These are phyloP conservation scores for Ophiostoma ulmi DNA, from an alignment of 2,329 filamentous ascomycete genomes.

Conservation along the genomic window DNA sequence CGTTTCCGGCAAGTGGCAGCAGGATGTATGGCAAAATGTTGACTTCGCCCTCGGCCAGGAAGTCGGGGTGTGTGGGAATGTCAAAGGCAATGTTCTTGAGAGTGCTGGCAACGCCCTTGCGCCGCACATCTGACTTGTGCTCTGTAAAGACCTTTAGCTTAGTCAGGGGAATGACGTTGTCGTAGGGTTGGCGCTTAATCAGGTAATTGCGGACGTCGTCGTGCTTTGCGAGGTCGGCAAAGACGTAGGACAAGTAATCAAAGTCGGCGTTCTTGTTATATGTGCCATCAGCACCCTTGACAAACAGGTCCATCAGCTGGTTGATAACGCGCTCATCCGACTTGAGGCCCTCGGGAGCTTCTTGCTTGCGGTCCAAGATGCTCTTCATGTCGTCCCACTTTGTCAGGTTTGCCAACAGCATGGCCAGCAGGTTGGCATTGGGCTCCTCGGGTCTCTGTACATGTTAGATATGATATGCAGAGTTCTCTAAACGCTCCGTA, in stretches of 20 bases:
- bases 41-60: conserved; percentile 66
- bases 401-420: conserved; percentile 87
- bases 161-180: conserved; percentile 77
- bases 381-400: conserved; percentile 71
- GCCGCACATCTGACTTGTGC: conserved; percentile 73
- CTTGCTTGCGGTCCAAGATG: conserved; percentile 63
- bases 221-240: conserved; percentile 86
- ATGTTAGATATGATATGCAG: not conserved
- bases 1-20: conserved; percentile 78
- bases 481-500: not conserved
- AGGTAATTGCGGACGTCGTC: conserved; percentile 71
- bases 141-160: conserved; percentile 95
- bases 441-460: conserved; percentile 59
- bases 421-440: conserved; percentile 78
- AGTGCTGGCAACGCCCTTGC: conserved; percentile 90
- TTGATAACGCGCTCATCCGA: conserved; percentile 73
- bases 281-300: conserved; percentile 75
- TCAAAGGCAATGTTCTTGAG: conserved; percentile 95
- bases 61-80: conserved; percentile 61
- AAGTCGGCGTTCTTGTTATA: conserved; percentile 84
- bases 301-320: conserved; percentile 92
- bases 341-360: conserved; percentile 62
- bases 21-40: conserved; percentile 85
- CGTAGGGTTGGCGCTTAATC: conserved; percentile 66
- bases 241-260: conserved; percentile 90